phyloP scores from a whole-genome alignment of 2,329 filamentous ascomycete genomes.

The Immersiporthe knoxdaviesiana region DNA sequence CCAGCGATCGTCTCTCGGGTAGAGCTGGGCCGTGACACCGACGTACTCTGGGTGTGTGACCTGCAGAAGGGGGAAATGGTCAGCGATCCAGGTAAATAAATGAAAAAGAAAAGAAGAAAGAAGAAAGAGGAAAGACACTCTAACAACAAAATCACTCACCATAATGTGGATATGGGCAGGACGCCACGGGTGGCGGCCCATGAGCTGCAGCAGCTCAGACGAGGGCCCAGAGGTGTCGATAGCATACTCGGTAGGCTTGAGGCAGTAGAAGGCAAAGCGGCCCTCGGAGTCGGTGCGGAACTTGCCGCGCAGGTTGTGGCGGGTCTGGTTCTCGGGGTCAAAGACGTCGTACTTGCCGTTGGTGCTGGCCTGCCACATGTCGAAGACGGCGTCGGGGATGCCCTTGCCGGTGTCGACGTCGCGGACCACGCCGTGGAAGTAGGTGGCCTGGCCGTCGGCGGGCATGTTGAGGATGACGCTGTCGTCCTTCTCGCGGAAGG shows the following conservation, averaged over 20 bases:
- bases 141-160: constrained; percentile 15
- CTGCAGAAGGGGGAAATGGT: background rate
- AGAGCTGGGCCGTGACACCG: constrained; percentile 69
- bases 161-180: constrained; percentile 36
- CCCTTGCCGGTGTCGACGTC: constrained; percentile 34
- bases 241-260: constrained; percentile 65
- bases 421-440: constrained; percentile 54
- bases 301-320: constrained; percentile 68
- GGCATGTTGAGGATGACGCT: constrained; percentile 54
- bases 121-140: too few relatives aligned
- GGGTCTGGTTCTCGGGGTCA: constrained; percentile 60
- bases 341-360: constrained; percentile 64
- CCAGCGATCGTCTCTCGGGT: constrained; percentile 61
- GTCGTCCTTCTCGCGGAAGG: constrained; percentile 56
- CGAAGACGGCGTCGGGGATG: constrained; percentile 52
- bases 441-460: constrained; percentile 46
- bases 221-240: constrained; percentile 57
- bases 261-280: constrained; percentile 65
- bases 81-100: background rate
- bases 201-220: constrained; percentile 32
- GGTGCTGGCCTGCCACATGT: constrained; percentile 66
- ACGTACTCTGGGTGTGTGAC: constrained; percentile 58
- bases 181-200: constrained; percentile 34
- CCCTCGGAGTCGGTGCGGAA: constrained; percentile 65
- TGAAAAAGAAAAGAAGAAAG: too few relatives aligned